Evolutionary conservation across 192 early-diverging fungal genomes (phyloP).

Genomic region (Endogone sp.): DNA sequence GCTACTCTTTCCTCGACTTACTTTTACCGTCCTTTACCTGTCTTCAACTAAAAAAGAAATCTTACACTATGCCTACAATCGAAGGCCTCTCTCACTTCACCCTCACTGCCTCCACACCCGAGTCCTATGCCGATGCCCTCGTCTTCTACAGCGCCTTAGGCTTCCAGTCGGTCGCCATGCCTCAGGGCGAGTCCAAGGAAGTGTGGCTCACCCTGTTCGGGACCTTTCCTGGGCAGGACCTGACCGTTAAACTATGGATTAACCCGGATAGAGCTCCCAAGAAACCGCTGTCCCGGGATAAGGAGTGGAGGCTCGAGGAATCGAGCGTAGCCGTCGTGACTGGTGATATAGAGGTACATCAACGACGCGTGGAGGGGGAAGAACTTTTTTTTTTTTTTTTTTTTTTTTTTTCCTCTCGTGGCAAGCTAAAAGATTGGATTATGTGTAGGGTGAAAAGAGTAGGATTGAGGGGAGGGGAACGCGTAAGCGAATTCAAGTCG

Average conservation of each 20-base stretch:
- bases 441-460: no score
- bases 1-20: no score
- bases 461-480: no score
- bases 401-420: no score
- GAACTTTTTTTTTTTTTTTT: slow-evolving; percentile 6
- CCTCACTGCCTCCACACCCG: slow-evolving; percentile 9
- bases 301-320: background rate
- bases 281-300: background rate
- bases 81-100: slow-evolving; percentile 23
- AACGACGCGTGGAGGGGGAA: background rate
- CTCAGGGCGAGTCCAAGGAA: slow-evolving; percentile 13
- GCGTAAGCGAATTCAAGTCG: no score
- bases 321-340: slow-evolving; percentile 2
- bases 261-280: background rate
- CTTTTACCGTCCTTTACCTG: no score
- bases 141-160: slow-evolving; percentile 24
- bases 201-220: background rate
- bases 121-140: slow-evolving; percentile 5
- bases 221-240: background rate
- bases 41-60: no score
- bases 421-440: no score
- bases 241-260: background rate
- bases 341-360: slow-evolving; percentile 15
- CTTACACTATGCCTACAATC: background rate
- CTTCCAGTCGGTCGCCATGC: slow-evolving; percentile 15